Conservation (phyloP, 192 early-diverging fungal species). For the Funneliformis mosseae region DNA sequence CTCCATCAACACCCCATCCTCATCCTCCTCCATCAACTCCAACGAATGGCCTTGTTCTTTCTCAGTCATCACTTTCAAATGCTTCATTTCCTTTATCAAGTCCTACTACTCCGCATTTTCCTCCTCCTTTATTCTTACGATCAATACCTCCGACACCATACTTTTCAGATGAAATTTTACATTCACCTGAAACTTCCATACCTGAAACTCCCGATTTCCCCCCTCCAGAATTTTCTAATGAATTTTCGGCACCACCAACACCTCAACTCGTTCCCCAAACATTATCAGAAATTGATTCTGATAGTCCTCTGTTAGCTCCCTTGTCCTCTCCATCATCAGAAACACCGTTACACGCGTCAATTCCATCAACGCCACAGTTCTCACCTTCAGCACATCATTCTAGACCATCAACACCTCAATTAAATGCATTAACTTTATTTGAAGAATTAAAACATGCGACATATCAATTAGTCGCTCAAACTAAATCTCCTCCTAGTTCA, state of each 20-base stretch:
- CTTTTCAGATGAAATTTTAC: background rate
- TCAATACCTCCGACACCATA: slow-evolving; percentile 18
- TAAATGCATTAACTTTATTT: background rate
- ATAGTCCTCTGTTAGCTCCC: background rate
- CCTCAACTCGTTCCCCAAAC: background rate
- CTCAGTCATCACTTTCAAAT: background rate
- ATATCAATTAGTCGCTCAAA: background rate
- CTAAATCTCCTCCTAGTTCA: background rate
- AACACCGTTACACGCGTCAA: background rate
- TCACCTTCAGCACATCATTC: background rate
- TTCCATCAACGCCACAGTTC: background rate
- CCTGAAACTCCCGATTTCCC: background rate
- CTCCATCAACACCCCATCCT: slow-evolving; percentile 9
- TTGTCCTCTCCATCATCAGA: background rate
- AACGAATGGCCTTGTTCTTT: background rate
- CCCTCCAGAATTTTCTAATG: background rate
- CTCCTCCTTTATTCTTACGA: background rate
- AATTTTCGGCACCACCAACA: background rate
- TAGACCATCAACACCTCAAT: background rate
- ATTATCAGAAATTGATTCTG: background rate
- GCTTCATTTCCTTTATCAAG: background rate
- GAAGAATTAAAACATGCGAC: background rate
- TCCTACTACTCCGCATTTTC: background rate
- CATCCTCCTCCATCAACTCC: slow-evolving; percentile 2
- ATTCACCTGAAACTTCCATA: background rate